Conservation (phyloP, 352 stramenopile species). For the Peronospora farinosa region DNA sequence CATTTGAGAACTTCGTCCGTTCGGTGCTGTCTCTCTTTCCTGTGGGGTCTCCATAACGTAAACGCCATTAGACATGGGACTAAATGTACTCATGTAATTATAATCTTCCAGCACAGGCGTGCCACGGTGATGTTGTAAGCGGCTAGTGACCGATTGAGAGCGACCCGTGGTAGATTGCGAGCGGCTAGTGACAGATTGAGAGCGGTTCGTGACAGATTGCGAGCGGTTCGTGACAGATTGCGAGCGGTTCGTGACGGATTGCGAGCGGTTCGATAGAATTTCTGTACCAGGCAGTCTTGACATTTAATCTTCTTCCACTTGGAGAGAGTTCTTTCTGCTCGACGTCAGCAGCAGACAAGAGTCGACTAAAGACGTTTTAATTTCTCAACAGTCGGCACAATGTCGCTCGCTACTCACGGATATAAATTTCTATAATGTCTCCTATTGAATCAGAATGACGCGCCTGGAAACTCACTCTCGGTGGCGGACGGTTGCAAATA, state of each 20-base stretch:
- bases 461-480: not conserved
- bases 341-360: not conserved
- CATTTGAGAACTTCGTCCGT: slow-evolving; percentile 30
- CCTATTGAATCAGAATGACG: not conserved
- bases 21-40: slow-evolving; percentile 17
- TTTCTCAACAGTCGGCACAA: no score
- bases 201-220: slow-evolving; percentile 7
- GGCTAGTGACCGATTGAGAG: slow-evolving; percentile 29
- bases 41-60: slow-evolving; percentile 69
- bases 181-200: slow-evolving; percentile 29
- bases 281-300: slow-evolving; percentile 28
- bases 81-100: slow-evolving; percentile 51
- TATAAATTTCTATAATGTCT: no score
- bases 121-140: slow-evolving; percentile 43
- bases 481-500: not conserved
- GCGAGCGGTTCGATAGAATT: slow-evolving; percentile 27
- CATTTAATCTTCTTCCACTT: slow-evolving; percentile 17
- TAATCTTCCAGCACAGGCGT: slow-evolving; percentile 73
- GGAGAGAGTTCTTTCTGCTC: slow-evolving; percentile 1
- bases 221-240: no score
- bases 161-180: slow-evolving; percentile 5
- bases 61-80: slow-evolving; percentile 42
- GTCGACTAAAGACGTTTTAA: not conserved
- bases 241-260: slow-evolving; percentile 29
- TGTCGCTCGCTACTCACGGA: no score